These are phyloP conservation scores for Boeremia lycopersici DNA, from an alignment of 2,329 filamentous ascomycete genomes.

Conservation along the genomic window DNA sequence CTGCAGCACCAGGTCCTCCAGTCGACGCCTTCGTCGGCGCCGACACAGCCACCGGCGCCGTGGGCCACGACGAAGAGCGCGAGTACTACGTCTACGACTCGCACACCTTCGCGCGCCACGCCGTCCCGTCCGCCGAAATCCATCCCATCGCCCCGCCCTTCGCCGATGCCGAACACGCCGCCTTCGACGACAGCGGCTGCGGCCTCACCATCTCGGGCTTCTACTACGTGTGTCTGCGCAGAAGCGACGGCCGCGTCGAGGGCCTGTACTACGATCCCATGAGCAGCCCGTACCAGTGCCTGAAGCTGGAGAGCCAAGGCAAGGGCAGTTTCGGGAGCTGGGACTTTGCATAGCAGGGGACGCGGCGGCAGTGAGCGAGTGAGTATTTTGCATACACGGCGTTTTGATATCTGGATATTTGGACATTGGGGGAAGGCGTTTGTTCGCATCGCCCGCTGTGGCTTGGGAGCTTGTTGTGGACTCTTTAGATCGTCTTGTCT, in stretches of 20 bases:
- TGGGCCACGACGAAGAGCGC: background rate
- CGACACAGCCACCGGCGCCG: background rate
- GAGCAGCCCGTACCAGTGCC: constrained; percentile 59
- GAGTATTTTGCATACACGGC: background rate
- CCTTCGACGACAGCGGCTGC: constrained; percentile 44
- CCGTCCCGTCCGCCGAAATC: background rate
- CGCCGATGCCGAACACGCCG: constrained; percentile 28
- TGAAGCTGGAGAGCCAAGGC: constrained; percentile 51
- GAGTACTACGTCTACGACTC: constrained; percentile 5
- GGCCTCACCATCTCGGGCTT: constrained; percentile 61
- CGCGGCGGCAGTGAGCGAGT: background rate
- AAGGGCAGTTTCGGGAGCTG: constrained; percentile 47
- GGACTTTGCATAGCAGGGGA: constrained; percentile 35
- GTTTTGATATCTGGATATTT: background rate
- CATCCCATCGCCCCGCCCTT: background rate
- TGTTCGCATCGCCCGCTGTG: constrained; percentile 3
- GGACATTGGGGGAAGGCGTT: background rate
- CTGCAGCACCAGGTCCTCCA: constrained; percentile 16
- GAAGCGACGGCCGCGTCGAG: constrained; percentile 55
- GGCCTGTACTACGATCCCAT: constrained; percentile 62
- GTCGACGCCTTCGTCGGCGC: background rate
- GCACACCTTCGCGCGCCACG: constrained; percentile 7
- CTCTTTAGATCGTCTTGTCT: background rate
- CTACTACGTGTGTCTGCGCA: constrained; percentile 58
- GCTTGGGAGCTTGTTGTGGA: background rate